Conservation (phyloP, 139 green algal genomes). For the Auxenochlorella pyrenoidosa region DNA sequence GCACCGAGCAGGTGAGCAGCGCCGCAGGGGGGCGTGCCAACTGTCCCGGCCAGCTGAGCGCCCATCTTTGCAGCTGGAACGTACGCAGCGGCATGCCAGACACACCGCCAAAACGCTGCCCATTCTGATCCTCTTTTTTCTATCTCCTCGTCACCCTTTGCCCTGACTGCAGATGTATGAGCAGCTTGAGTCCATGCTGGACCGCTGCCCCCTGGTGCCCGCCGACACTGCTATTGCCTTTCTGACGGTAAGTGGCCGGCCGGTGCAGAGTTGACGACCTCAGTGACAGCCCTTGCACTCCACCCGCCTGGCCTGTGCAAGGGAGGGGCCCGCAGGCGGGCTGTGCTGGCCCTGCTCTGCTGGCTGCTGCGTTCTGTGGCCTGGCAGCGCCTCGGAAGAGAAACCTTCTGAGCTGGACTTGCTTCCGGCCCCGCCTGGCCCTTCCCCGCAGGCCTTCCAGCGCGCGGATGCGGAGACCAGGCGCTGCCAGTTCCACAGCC, state of each 20-base stretch:
- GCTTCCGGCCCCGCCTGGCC: neutral
- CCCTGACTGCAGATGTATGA: constrained; percentile 17
- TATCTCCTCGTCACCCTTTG: neutral
- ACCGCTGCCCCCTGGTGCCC: neutral
- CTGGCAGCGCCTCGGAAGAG: too few relatives aligned
- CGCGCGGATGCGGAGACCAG: neutral
- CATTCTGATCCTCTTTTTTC: too few relatives aligned
- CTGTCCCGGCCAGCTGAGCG: too few relatives aligned
- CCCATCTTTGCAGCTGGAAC: neutral
- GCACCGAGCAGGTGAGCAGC: neutral
- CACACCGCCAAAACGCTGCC: too few relatives aligned
- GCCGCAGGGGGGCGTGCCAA: too few relatives aligned
- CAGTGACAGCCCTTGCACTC: too few relatives aligned
- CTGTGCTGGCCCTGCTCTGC: too few relatives aligned
- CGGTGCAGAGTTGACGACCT: too few relatives aligned
- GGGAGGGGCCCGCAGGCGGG: too few relatives aligned
- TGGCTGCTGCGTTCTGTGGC: too few relatives aligned
- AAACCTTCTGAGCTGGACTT: neutral
- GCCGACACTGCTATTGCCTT: neutral
- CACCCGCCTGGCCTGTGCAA: too few relatives aligned
- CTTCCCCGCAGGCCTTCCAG: neutral
- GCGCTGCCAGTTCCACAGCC: constrained; percentile 20
- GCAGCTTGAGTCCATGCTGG: constrained; percentile 18
- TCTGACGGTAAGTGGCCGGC: neutral
- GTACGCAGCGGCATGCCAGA: too few relatives aligned